phyloP scores from a whole-genome alignment of 2,329 filamentous ascomycete genomes.

The Claviceps cyperi region DNA sequence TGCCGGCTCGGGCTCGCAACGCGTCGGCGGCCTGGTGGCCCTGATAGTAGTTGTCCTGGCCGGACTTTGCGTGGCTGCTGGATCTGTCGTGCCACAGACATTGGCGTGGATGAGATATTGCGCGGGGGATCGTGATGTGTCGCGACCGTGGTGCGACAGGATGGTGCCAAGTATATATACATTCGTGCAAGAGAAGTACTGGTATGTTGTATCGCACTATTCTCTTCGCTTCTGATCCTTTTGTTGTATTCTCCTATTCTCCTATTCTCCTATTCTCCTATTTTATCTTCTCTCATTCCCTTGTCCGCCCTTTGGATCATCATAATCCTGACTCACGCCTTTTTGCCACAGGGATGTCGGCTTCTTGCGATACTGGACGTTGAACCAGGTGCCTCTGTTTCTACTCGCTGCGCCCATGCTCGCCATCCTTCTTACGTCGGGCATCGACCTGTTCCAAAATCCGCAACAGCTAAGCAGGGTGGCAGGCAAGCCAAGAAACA shows the following conservation, averaged over 20 bases:
- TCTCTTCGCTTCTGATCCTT: neutral
- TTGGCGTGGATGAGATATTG: constrained; percentile 66
- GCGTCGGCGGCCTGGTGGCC: constrained; percentile 29
- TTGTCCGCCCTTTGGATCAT: neutral
- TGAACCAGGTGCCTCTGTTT: constrained; percentile 78
- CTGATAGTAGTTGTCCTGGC: constrained; percentile 47
- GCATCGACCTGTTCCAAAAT: constrained; percentile 23
- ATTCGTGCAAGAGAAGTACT: constrained; percentile 82
- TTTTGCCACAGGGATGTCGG: constrained; percentile 57
- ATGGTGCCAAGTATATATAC: constrained; percentile 76
- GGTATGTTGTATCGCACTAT: constrained; percentile 38
- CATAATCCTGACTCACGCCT: neutral
- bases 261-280: neutral
- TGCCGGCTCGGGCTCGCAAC: constrained; percentile 8
- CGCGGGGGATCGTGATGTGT: constrained; percentile 11
- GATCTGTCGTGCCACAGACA: constrained; percentile 57
- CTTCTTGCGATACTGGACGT: constrained; percentile 79
- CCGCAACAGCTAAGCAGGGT: constrained; percentile 5
- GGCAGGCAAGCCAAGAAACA: constrained; percentile 2
- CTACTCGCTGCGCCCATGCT: constrained; percentile 69
- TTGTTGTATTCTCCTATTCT: neutral
- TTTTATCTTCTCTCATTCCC: neutral
- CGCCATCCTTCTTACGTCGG: constrained; percentile 44
- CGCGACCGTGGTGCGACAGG: constrained; percentile 59
- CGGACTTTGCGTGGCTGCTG: constrained; percentile 52